phyloP scores from a whole-genome alignment of 441 rosid genomes.

The Raphanus hybrid region DNA sequence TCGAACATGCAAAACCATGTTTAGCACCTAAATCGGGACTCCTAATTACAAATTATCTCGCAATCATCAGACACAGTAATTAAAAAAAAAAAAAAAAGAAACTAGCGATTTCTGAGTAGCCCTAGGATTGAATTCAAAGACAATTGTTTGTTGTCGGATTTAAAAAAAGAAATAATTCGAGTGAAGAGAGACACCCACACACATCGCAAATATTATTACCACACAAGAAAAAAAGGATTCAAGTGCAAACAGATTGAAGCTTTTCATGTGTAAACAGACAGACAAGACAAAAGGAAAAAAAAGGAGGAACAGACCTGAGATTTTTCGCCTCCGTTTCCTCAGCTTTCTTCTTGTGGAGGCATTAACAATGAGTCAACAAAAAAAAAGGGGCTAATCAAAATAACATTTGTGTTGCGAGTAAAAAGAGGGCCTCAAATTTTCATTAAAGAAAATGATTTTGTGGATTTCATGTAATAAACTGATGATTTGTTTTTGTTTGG shows the following conservation, averaged over 20 bases:
- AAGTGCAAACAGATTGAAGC: neutral
- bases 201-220: slow-evolving; percentile 19
- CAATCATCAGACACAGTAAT: slow-evolving; percentile 26
- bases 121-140: slow-evolving; percentile 15
- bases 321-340: slow-evolving; percentile 35
- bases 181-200: neutral
- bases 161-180: neutral
- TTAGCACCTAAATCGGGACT: slow-evolving; percentile 23
- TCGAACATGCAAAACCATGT: slow-evolving; percentile 40
- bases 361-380: slow-evolving; percentile 34
- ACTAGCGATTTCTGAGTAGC: neutral
- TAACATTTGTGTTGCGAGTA: slow-evolving; percentile 20
- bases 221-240: neutral
- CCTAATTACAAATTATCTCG: slow-evolving; percentile 23
- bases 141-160: neutral
- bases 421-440: slow-evolving; percentile 21
- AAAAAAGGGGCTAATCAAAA: slow-evolving; percentile 6
- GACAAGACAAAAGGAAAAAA: neutral
- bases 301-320: slow-evolving; percentile 31
- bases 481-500: slow-evolving; percentile 34
- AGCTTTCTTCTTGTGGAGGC: slow-evolving; percentile 31
- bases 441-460: slow-evolving; percentile 11
- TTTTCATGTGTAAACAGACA: slow-evolving; percentile 18
- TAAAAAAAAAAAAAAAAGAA: neutral
- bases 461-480: slow-evolving; percentile 22